phyloP scores from a whole-genome alignment of 306 rosid species.

The Parietaria judaica region DNA sequence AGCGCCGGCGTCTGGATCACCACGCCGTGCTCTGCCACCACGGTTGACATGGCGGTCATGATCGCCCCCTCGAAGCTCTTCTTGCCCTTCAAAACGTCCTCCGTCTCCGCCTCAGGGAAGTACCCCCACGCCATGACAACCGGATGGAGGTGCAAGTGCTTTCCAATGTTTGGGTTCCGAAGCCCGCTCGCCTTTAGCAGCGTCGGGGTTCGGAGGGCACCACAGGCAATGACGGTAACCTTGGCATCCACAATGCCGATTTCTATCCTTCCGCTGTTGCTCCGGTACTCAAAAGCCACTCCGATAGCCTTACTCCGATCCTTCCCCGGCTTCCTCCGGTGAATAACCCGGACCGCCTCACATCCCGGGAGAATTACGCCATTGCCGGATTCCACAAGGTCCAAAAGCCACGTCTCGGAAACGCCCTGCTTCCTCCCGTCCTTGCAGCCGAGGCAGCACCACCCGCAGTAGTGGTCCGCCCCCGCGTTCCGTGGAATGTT shows the following conservation, averaged over 20 bases:
- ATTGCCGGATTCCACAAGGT: slow-evolving; percentile 61
- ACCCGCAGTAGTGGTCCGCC: slow-evolving; percentile 70
- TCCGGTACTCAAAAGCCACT: slow-evolving; percentile 37
- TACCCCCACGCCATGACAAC: slow-evolving; percentile 87
- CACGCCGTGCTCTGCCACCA: slow-evolving; percentile 52
- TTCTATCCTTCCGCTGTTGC: slow-evolving; percentile 33
- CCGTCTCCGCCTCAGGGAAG: slow-evolving; percentile 44
- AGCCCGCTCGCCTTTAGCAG: slow-evolving; percentile 59
- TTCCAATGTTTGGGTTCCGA: slow-evolving; percentile 58
- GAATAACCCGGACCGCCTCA: slow-evolving; percentile 44
- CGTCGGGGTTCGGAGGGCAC: slow-evolving; percentile 63
- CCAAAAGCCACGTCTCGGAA: slow-evolving; percentile 74
- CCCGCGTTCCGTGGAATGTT: slow-evolving; percentile 62
- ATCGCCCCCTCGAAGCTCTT: slow-evolving; percentile 87
- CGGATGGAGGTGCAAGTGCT: slow-evolving; percentile 73
- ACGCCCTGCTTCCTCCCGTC: slow-evolving; percentile 76
- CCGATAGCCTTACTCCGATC: slow-evolving; percentile 40
- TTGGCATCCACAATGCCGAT: slow-evolving; percentile 60
- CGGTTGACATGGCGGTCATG: slow-evolving; percentile 82
- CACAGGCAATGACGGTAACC: slow-evolving; percentile 76
- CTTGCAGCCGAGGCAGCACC: slow-evolving; percentile 79
- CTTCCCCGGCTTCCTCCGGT: slow-evolving; percentile 35
- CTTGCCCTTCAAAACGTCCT: slow-evolving; percentile 12
- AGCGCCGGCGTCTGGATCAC: slow-evolving; percentile 80
- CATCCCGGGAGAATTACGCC: slow-evolving; percentile 67